Base-by-base conservation (phyloP, 257 asterid species). In the Scutellaria galericulata region DNA sequence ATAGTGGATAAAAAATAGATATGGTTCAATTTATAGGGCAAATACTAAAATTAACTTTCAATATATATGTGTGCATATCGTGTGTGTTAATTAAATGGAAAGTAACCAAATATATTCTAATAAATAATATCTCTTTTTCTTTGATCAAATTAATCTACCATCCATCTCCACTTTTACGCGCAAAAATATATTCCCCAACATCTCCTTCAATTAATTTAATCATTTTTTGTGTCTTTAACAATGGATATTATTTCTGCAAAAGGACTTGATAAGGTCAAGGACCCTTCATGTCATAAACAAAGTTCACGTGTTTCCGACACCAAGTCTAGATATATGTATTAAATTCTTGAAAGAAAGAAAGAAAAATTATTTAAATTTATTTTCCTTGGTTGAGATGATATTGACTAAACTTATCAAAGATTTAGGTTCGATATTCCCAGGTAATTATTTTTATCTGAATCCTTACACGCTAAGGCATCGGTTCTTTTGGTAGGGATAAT, bases 101-200 rank as follows among this genome's bases (percentile, higher is more conserved):
- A 66, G 52, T 58, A 37, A 71, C 76, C 57, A 75, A 80, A 80
- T 80, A 80, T 80, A 80, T 75, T 79, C 78, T 71, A 31, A 24
- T 24, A 24, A 24, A 24, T 24, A 24, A 24, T 24, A 24, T 24
- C 27, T 24, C 27, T 2, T 24, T 24, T 24, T 24, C 27, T 24
- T 24, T 24, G 27, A 24, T 24, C 27, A 24, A 24, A 24, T 24
- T 24, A 24, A 24, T 24, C 27, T 24, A 24, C 27, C 27, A 24
- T 24, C 27, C 27, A 24, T 24, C 27, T 24, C 27, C 27, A 24
- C 37, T 31, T 31, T 31, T 31, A 31, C 5, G 37, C 37, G 37
- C 0, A 14, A 5, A 14, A 5, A 42, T 15, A 75, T 66, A 12
- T 47, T 12, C 54, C 57, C 62, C 20, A 37, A 37, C 35, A 44